Percentiles rank a stretch among this genome's conserved stretches.
These are phyloP conservation scores for Austroboletus novae-zelandiae DNA, from an alignment of 1,284 basidiomycete genomes.

Conservation along the genomic window DNA sequence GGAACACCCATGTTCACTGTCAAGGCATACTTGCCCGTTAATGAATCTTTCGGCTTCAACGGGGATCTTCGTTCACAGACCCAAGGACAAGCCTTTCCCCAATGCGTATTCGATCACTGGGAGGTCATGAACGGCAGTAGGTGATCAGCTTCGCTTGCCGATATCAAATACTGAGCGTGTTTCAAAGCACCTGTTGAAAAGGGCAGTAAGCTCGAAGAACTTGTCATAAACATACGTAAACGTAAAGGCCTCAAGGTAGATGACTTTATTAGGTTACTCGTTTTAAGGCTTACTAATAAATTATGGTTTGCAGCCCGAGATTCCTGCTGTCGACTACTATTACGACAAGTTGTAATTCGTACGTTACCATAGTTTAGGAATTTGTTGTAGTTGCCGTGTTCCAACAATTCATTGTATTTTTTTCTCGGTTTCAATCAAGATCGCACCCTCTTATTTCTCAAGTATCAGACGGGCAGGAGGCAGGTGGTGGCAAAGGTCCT, in stretches of 20 bases:
- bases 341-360: constrained; percentile 78
- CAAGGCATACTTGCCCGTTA: constrained; percentile 97
- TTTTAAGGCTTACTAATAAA: constrained; percentile 7
- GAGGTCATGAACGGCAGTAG: constrained; percentile 79
- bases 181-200: constrained; percentile 68
- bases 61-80: constrained; percentile 93
- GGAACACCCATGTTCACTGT: constrained; percentile 99
- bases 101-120: constrained; percentile 94
- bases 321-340: constrained; percentile 83
- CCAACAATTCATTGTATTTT: constrained; percentile 10
- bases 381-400: constrained; percentile 17
- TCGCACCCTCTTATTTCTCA: too few relatives aligned
- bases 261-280: background rate
- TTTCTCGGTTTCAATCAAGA: too few relatives aligned
- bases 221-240: constrained; percentile 81
- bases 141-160: constrained; percentile 29
- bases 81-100: constrained; percentile 97
- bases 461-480: too few relatives aligned
- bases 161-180: constrained; percentile 7
- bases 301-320: constrained; percentile 59
- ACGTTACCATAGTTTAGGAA: constrained; percentile 5
- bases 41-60: constrained; percentile 99
- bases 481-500: too few relatives aligned
- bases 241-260: constrained; percentile 91
- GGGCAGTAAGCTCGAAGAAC: constrained; percentile 86